A percentile compares a stretch with the other conserved stretches of the same genome.
Conservation (phyloP, 2,329 filamentous ascomycete species). For the Hansfordia pulvinata region DNA sequence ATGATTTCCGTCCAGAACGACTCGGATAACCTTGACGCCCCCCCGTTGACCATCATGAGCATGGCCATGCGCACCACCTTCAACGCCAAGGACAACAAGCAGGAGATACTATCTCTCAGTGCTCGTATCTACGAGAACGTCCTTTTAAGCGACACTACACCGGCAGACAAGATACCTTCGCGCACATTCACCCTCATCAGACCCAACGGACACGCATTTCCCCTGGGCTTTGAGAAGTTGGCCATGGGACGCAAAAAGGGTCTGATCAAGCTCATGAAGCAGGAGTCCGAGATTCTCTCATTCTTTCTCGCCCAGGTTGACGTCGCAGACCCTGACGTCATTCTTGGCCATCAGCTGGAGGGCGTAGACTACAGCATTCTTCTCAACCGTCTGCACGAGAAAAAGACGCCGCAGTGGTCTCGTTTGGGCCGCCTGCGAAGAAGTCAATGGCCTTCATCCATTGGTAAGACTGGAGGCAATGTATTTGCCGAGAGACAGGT, state of each 20-base stretch:
- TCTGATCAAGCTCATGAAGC: constrained; percentile 67
- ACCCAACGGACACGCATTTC: constrained; percentile 63
- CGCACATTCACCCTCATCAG: constrained; percentile 87
- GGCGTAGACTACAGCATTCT: constrained; percentile 92
- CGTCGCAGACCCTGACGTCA: constrained; percentile 79
- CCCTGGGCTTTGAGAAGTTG: constrained; percentile 73
- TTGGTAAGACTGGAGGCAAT: constrained; percentile 74
- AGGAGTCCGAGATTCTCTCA: constrained; percentile 71
- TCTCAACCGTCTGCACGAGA: constrained; percentile 73
- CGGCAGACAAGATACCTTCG: constrained; percentile 77
- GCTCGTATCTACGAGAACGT: constrained; percentile 88
- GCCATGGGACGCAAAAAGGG: constrained; percentile 60
- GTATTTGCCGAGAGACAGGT: constrained; percentile 90
- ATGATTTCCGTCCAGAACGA: constrained; percentile 62
- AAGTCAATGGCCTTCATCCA: constrained; percentile 72
- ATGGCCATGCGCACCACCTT: constrained; percentile 76
- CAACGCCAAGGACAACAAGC: constrained; percentile 87
- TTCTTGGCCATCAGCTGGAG: constrained; percentile 91
- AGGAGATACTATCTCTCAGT: constrained; percentile 86
- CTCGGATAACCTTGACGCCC: constrained; percentile 67
- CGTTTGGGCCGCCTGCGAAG: constrained; percentile 78
- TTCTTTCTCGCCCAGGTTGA: constrained; percentile 86
- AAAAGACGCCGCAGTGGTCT: constrained; percentile 90
- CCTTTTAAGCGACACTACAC: constrained; percentile 72
- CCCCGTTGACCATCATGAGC: constrained; percentile 92